phyloP scores from a whole-genome alignment of 164 flowering plant genomes.

The Echeveria elegans region DNA sequence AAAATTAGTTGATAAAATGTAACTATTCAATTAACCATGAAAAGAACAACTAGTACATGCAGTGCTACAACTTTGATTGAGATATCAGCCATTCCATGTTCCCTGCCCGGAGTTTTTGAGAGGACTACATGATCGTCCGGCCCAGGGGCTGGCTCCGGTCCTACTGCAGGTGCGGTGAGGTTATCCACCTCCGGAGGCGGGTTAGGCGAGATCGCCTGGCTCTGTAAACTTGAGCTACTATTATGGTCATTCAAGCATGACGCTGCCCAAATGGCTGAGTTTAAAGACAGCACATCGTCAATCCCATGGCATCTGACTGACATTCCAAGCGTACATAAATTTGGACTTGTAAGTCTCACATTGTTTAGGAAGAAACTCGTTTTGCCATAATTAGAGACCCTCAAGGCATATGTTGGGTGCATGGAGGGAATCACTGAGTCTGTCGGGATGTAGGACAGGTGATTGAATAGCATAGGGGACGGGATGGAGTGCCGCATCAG shows the following conservation, averaged over 20 bases:
- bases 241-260: not conserved
- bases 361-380: constrained; percentile 45
- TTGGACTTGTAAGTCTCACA: constrained; percentile 48
- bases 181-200: not conserved
- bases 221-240: not conserved
- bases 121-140: not conserved
- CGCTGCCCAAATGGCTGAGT: not conserved
- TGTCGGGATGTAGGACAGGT: constrained; percentile 45
- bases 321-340: constrained; percentile 51
- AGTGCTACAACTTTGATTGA: not conserved
- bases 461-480: constrained; percentile 50
- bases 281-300: constrained; percentile 33
- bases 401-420: constrained; percentile 26
- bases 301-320: constrained; percentile 81
- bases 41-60: not conserved
- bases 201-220: not conserved
- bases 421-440: constrained; percentile 57
- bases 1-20: too few relatives aligned
- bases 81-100: not conserved
- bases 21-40: too few relatives aligned
- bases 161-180: not conserved
- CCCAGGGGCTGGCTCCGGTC: not conserved
- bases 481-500: constrained; percentile 66
- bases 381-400: constrained; percentile 45
- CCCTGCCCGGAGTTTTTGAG: not conserved